A percentile compares a stretch with the other conserved stretches of the same genome.
These are phyloP conservation scores for Monilinia fructigena DNA, from an alignment of 2,329 filamentous ascomycete genomes.

Conservation along the genomic window DNA sequence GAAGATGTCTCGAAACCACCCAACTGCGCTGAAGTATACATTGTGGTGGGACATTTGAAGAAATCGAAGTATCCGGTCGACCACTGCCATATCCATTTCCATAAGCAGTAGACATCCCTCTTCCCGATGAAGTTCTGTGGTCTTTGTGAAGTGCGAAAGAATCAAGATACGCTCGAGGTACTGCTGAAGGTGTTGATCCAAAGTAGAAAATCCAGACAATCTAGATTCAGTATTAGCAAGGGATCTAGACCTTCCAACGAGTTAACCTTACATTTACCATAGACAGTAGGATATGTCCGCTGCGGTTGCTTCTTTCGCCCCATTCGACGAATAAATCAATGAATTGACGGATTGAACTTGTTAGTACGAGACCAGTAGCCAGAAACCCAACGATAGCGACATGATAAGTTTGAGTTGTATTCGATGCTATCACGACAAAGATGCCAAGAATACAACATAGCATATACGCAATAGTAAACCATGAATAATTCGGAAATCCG, in stretches of 20 bases:
- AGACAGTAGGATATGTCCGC: constrained; percentile 89
- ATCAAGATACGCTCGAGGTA: constrained; percentile 87
- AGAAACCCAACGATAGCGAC: constrained; percentile 89
- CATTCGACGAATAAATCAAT: constrained; percentile 73
- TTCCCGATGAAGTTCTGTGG: constrained; percentile 41
- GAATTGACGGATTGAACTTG: constrained; percentile 81
- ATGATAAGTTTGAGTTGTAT: constrained; percentile 83
- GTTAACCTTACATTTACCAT: constrained; percentile 76
- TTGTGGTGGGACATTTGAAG: constrained; percentile 79
- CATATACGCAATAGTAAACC: constrained; percentile 88
- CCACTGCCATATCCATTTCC: constrained; percentile 66
- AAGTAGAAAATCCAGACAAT: constrained; percentile 99
- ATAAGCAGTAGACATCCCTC: constrained; percentile 67
- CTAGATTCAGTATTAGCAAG: constrained; percentile 47
- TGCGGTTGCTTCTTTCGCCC: constrained; percentile 77
- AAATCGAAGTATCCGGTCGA: constrained; percentile 81
- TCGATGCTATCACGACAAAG: constrained; percentile 77
- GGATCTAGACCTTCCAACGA: background rate
- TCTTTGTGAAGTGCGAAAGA: constrained; percentile 95
- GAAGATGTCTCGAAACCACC: constrained; percentile 96
- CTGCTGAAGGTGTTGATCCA: constrained; percentile 83
- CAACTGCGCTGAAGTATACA: constrained; percentile 95
- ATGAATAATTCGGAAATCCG: constrained; percentile 79
- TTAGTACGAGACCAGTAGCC: constrained; percentile 77
- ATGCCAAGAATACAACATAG: constrained; percentile 79